Base-by-base conservation (phyloP, 2,329 filamentous ascomycete species). In the Xylariaceae sp. region DNA sequence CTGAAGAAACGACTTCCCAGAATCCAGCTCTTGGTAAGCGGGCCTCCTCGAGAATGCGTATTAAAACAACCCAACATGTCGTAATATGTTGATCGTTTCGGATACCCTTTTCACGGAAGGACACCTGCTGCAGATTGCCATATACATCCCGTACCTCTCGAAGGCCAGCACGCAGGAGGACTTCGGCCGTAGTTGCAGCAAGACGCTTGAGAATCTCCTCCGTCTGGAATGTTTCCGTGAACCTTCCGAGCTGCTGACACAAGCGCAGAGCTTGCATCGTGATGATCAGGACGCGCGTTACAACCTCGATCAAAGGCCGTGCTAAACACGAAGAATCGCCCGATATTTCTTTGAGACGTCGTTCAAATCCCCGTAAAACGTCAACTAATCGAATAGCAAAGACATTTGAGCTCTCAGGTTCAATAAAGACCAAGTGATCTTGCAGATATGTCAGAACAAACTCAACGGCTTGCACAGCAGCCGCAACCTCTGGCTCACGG, bases 21-120 rank as follows among this genome's bases (percentile, higher is more conserved):
- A 87, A 87, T 1, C 77, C 76, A 27, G 73, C 70, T 49, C 76
- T 73, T 1, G 77, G 76, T 42, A 84, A 78, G 6, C 67, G 68
- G 9, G 77, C 75, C 35, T 73, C 70, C 31, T 79, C 75, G 3
- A 86, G 65, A 0, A 78, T 69, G 47, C 79, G 77, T 63, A 85
- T 81, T 3, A 82, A 57, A 27, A 80, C 71, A 2, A 84, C 76
- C 85, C 84, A 88, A 7, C 78, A 76, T 53, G 82, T 75, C 6
- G 78, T 62, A 1, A 67, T 59, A 11, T 71, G 66, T n/a, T 73
- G 67, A 34, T 80, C 74, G 12, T 72, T 67, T 31, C 73, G 74
- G 35, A 86, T 75, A 0, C 81, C 83, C 46, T 71, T 72, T 57
- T 82, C 79, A 41, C 80, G 72, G 39, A 71, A 68, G 1, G 72